Conservation (phyloP, 805 yeast genomes). For the Yarrowia sp. region DNA sequence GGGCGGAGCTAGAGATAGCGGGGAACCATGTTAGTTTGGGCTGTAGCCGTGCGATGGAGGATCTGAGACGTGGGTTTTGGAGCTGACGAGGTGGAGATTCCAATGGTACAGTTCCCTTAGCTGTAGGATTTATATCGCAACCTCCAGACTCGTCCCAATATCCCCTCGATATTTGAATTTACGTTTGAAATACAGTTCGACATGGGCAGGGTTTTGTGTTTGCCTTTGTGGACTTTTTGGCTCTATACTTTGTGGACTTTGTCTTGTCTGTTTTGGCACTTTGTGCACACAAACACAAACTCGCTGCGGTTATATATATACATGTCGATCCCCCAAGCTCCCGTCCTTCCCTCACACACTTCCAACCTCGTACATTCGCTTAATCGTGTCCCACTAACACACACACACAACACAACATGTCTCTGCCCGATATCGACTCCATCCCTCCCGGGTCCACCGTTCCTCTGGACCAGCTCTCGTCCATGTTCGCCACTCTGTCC, state of each 20-base stretch:
- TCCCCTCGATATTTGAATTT: too few species aligned
- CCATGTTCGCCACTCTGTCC: slow-evolving; percentile 23
- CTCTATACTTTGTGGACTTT: too few species aligned
- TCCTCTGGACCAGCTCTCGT: slow-evolving; percentile 23
- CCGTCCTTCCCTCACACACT: background rate
- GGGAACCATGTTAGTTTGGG: background rate
- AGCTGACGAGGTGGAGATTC: background rate
- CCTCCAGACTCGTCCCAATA: too few species aligned
- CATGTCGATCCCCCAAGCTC: background rate
- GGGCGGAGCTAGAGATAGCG: background rate
- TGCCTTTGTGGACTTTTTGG: too few species aligned
- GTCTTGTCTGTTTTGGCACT: background rate
- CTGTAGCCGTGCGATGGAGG: background rate
- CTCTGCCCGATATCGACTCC: slow-evolving; percentile 25
- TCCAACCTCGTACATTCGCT: slow-evolving; percentile 16
- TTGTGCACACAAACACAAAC: too few species aligned
- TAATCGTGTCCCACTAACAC: background rate
- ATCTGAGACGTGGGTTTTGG: background rate
- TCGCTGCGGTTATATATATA: background rate
- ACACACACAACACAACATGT: background rate
- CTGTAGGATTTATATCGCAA: too few species aligned
- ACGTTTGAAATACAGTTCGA: background rate
- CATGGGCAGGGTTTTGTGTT: slow-evolving; percentile 22
- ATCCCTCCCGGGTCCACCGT: slow-evolving; percentile 24
- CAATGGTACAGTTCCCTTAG: background rate